A percentile compares a stretch with the other conserved stretches of the same genome.
These are phyloP conservation scores for Cutaneotrichosporon dermatis DNA, from an alignment of 1,284 basidiomycete genomes.

Conservation along the genomic window DNA sequence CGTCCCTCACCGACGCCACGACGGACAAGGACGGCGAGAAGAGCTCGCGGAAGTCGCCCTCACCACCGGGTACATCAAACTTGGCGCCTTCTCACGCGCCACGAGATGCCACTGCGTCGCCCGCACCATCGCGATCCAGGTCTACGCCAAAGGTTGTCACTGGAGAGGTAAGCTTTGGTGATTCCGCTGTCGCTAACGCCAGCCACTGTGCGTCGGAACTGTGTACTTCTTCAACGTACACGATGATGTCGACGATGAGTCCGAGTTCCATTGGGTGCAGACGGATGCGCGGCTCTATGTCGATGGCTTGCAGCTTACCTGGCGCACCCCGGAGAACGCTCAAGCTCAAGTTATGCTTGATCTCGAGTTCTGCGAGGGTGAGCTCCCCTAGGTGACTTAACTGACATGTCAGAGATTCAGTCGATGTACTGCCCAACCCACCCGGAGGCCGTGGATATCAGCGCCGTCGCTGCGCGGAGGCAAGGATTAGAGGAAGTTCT, in stretches of 20 bases:
- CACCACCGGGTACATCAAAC: background rate
- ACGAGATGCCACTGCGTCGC: background rate
- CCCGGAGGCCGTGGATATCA: conserved; percentile 73
- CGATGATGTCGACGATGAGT: conserved; percentile 52
- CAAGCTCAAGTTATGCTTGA: conserved; percentile 76
- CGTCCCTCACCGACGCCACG: conserved; percentile 4
- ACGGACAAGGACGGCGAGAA: conserved; percentile 1
- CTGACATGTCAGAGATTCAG: conserved; percentile 60
- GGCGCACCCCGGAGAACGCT: conserved; percentile 72
- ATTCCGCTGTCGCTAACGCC: conserved; percentile 4
- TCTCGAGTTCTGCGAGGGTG: conserved; percentile 63
- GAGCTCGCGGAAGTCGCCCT: background rate
- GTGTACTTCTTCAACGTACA: conserved; percentile 89
- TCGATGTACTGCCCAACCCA: conserved; percentile 72
- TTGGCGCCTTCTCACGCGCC: background rate
- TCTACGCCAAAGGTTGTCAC: conserved; percentile 10
- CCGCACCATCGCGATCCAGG: background rate
- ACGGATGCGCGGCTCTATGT: conserved; percentile 77
- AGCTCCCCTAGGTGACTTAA: conserved; percentile 5
- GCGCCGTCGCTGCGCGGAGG: conserved; percentile 67
- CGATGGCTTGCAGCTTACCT: conserved; percentile 71
- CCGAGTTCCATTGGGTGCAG: conserved; percentile 72
- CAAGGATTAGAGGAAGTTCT: conserved; percentile 64
- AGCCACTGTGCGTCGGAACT: conserved; percentile 76
- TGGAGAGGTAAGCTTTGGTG: conserved; percentile 53